Evolutionary conservation across 2,329 filamentous ascomycete genomes (phyloP).

Genomic region (Nothophaeocryptopus gaeumannii): DNA sequence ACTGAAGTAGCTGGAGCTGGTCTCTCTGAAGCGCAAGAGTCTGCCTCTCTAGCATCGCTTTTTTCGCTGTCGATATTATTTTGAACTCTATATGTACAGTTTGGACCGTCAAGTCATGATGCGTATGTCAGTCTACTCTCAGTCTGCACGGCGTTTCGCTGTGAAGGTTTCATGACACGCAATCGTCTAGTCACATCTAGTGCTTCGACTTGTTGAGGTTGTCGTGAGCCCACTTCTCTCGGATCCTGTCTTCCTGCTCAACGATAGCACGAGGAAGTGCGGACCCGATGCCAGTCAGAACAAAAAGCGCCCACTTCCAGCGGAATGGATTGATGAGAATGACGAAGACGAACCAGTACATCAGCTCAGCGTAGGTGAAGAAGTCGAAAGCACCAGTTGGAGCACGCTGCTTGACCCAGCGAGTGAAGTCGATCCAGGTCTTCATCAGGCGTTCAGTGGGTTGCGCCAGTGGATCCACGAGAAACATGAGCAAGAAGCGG

Average conservation of each 20-base stretch:
- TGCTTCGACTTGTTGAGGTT: too few relatives aligned
- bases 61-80: too few relatives aligned
- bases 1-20: too few relatives aligned
- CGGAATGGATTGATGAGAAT: constrained; percentile 78
- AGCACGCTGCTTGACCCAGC: constrained; percentile 64
- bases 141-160: too few relatives aligned
- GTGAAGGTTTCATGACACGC: too few relatives aligned
- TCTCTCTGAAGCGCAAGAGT: too few relatives aligned
- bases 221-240: constrained; percentile 46
- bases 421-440: constrained; percentile 82
- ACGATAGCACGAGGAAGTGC: constrained; percentile 66
- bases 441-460: constrained; percentile 74
- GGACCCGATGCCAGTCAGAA: constrained; percentile 72
- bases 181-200: too few relatives aligned
- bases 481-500: constrained; percentile 79
- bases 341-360: constrained; percentile 83
- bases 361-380: constrained; percentile 79
- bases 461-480: constrained; percentile 72
- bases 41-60: too few relatives aligned
- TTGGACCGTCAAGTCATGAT: too few relatives aligned
- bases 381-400: constrained; percentile 81
- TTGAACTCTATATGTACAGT: too few relatives aligned
- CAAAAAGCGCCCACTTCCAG: constrained; percentile 86
- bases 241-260: constrained; percentile 60
- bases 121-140: too few relatives aligned